Percentiles rank a stretch among this genome's conserved stretches.
Evolutionary conservation across 163 green algal genomes (phyloP).

Genomic region (Coccomyxa subellipsoidea): DNA sequence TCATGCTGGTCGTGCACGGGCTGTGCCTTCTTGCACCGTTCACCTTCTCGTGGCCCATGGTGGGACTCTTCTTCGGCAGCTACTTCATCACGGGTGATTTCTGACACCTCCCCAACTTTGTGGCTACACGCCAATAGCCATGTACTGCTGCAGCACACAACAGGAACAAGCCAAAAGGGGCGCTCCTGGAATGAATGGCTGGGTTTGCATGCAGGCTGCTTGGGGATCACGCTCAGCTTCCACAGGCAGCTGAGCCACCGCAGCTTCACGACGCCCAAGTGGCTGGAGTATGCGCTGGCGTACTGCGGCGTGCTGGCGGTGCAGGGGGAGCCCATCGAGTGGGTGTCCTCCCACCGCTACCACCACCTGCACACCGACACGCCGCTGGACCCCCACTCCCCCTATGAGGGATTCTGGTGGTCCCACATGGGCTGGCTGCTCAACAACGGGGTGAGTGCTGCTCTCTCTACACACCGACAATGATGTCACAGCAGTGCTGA

Average conservation of each 20-base stretch:
- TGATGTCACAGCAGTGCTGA: too few relatives aligned
- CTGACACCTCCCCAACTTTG: neutral
- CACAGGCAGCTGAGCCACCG: conserved; percentile 89
- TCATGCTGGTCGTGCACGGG: conserved; percentile 85
- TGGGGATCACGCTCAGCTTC: conserved; percentile 90
- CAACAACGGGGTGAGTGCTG: conserved; percentile 69
- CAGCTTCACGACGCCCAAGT: conserved; percentile 90
- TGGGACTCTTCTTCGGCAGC: conserved; percentile 30
- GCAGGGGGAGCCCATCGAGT: conserved; percentile 91
- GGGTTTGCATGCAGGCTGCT: neutral
- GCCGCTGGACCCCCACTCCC: conserved; percentile 93
- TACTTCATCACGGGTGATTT: conserved; percentile 40
- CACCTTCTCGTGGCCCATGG: conserved; percentile 73
- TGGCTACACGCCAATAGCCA: neutral
- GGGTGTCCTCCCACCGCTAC: conserved; percentile 79
- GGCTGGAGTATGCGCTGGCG: conserved; percentile 95
- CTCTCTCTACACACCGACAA: neutral
- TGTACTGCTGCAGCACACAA: too few relatives aligned
- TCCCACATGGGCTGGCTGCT: conserved; percentile 97
- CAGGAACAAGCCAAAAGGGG: too few relatives aligned
- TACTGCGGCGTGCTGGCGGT: conserved; percentile 96
- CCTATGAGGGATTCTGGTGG: conserved; percentile 99
- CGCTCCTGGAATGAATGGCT: too few relatives aligned
- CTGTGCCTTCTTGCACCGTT: conserved; percentile 78
- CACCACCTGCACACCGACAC: conserved; percentile 98